A percentile compares a stretch with the other conserved stretches of the same genome.
Evolutionary conservation across 2,329 filamentous ascomycete genomes (phyloP).

Genomic region (Xylaria hypoxylon): DNA sequence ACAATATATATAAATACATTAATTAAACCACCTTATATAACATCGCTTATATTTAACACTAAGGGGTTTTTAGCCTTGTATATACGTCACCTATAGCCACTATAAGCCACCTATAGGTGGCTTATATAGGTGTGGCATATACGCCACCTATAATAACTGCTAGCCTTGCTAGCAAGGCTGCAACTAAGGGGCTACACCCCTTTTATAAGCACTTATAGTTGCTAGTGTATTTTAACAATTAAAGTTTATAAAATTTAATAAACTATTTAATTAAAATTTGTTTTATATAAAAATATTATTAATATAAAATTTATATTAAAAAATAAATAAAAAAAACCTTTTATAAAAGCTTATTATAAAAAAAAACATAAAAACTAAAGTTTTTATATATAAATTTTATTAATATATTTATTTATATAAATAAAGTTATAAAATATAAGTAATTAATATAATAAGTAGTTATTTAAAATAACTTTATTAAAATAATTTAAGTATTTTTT

Average conservation of each 20-base stretch:
- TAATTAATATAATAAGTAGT: not conserved
- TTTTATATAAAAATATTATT: constrained; percentile 1
- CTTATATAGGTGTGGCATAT: too few relatives aligned
- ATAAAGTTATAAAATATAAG: not conserved
- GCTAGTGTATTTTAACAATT: too few relatives aligned
- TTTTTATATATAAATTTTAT: not conserved
- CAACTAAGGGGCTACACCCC: too few relatives aligned
- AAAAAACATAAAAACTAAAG: not conserved
- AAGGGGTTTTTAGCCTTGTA: too few relatives aligned
- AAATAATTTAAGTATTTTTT: not conserved
- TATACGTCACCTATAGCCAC: too few relatives aligned
- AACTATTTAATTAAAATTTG: not conserved
- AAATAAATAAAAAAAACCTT: not conserved
- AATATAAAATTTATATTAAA: not conserved
- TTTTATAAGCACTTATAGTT: too few relatives aligned
- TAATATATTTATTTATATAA: not conserved
- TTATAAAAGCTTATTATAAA: not conserved
- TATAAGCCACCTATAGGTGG: too few relatives aligned
- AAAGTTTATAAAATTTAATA: not conserved
- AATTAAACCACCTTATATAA: too few relatives aligned
- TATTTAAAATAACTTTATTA: not conserved
- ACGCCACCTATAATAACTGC: too few relatives aligned
- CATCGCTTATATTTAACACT: too few relatives aligned
- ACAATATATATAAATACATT: too few relatives aligned
- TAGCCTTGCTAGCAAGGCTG: too few relatives aligned